Evolutionary conservation across 495 filamentous ascomycete species (phyloP).

Genomic region (Venustampulla echinocandica): DNA sequence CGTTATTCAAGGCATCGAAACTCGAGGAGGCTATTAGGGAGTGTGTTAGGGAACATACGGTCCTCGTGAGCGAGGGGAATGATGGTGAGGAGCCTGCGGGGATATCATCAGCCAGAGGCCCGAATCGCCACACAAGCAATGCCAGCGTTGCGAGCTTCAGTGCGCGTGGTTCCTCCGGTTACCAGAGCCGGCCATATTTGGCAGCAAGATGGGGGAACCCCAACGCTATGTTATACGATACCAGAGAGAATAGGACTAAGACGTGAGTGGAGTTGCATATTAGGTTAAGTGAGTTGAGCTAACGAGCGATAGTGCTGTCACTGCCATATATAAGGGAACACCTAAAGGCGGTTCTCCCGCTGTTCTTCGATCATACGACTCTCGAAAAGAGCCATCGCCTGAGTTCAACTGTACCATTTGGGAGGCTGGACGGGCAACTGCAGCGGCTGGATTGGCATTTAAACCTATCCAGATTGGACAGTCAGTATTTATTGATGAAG

Average conservation of each 20-base stretch:
- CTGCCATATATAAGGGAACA: conserved; percentile 82
- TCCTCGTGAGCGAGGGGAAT: conserved; percentile 75
- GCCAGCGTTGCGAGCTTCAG: conserved; percentile 55
- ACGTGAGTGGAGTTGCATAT: conserved; percentile 52
- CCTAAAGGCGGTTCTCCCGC: conserved; percentile 53
- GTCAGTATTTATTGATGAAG: conserved; percentile 89
- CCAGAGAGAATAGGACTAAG: conserved; percentile 77
- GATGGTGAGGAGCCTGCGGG: conserved; percentile 34
- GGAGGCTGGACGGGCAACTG: conserved; percentile 94
- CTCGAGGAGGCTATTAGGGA: conserved; percentile 90
- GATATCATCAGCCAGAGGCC: conserved; percentile 13
- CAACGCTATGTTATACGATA: conserved; percentile 69
- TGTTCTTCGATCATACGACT: conserved; percentile 87
- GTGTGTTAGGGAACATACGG: conserved; percentile 78
- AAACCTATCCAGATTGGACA: conserved; percentile 93
- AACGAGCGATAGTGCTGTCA: conserved; percentile 58
- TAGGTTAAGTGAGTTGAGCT: conserved; percentile 5
- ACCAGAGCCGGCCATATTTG: conserved; percentile 23
- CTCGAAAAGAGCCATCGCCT: conserved; percentile 77
- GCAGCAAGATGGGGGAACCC: conserved; percentile 39
- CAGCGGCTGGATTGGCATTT: conserved; percentile 83
- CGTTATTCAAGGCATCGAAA: conserved; percentile 91
- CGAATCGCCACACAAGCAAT: conserved; percentile 46
- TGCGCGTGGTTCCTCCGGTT: conserved; percentile 33
- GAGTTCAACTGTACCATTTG: conserved; percentile 90